Percentiles rank a stretch among this genome's conserved stretches.
These are phyloP conservation scores for Ilex asprella DNA, from an alignment of 257 asterid genomes.

Conservation along the genomic window DNA sequence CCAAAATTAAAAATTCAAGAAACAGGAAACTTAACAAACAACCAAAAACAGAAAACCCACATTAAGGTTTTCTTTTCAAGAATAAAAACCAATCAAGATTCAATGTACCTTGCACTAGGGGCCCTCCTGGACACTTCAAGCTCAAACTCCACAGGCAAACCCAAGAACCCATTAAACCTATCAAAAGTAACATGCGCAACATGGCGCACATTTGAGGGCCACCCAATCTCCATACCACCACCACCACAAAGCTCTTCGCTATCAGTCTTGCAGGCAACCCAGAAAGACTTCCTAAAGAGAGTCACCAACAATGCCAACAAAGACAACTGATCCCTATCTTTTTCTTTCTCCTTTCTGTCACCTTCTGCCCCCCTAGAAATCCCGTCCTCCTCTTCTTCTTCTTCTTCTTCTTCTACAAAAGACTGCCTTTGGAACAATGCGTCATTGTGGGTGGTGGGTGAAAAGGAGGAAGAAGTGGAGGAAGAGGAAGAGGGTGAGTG, in stretches of 20 bases:
- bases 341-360: conserved; percentile 49
- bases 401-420: conserved; percentile 24
- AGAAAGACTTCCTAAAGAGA: conserved; percentile 74
- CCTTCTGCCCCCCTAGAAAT: conserved; percentile 18
- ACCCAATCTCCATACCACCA: conserved; percentile 84
- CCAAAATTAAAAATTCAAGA: not conserved
- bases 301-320: conserved; percentile 74
- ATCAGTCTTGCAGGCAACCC: conserved; percentile 71
- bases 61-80: not conserved
- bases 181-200: conserved; percentile 95
- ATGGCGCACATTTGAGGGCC: conserved; percentile 97
- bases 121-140: conserved; percentile 92
- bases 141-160: conserved; percentile 96
- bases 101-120: conserved; percentile 86
- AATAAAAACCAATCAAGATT: not conserved
- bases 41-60: not conserved
- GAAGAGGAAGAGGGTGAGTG: conserved; percentile 82
- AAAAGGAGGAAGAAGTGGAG: conserved; percentile 57
- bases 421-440: conserved; percentile 53
- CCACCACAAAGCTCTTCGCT: conserved; percentile 36
- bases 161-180: conserved; percentile 95
- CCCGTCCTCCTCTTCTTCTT: conserved; percentile 14
- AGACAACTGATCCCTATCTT: conserved; percentile 70
- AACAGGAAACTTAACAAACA: not conserved
- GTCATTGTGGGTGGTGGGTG: conserved; percentile 66